These are phyloP conservation scores for Bretschneidera sinensis DNA, from an alignment of 345 rosid species.

Conservation along the genomic window DNA sequence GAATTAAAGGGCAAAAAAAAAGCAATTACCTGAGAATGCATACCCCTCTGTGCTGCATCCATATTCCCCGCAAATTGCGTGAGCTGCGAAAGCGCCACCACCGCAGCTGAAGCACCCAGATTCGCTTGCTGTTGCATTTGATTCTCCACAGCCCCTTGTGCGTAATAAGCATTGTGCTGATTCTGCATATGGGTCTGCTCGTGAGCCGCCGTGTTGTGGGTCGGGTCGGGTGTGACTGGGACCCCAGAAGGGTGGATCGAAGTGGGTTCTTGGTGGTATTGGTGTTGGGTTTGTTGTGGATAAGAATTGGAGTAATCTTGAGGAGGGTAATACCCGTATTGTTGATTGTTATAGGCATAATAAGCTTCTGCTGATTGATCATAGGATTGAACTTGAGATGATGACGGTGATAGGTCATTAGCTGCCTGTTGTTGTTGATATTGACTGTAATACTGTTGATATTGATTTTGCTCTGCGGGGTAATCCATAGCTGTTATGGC, in stretches of 20 bases:
- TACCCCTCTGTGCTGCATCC: slow-evolving; percentile 4
- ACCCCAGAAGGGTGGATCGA: slow-evolving; percentile 28
- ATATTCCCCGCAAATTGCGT: slow-evolving; percentile 9
- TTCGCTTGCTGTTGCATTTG: slow-evolving; percentile 4
- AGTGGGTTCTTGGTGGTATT: slow-evolving; percentile 18
- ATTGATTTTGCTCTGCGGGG: slow-evolving; percentile 11
- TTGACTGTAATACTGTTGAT: slow-evolving; percentile 15
- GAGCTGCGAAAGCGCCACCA: not conserved
- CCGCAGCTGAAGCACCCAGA: not conserved
- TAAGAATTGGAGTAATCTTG: slow-evolving; percentile 14
- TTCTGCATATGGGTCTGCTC: slow-evolving; percentile 4
- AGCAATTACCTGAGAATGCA: slow-evolving; percentile 12
- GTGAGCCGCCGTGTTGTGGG: not conserved
- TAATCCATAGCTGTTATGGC: slow-evolving; percentile 16
- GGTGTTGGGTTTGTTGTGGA: slow-evolving; percentile 11
- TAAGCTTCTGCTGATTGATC: slow-evolving; percentile 10
- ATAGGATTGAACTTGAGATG: not conserved
- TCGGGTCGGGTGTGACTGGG: slow-evolving; percentile 6
- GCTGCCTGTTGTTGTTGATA: slow-evolving; percentile 18
- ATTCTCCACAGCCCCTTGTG: slow-evolving; percentile 4
- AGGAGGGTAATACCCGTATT: slow-evolving; percentile 8
- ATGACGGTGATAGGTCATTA: slow-evolving; percentile 14
- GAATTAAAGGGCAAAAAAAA: not conserved
- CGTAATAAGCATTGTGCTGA: slow-evolving; percentile 6
- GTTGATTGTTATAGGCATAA: slow-evolving; percentile 16